These are phyloP conservation scores for Punctularia strigosozonata DNA, from an alignment of 768 basidiomycete genomes.

Conservation along the genomic window DNA sequence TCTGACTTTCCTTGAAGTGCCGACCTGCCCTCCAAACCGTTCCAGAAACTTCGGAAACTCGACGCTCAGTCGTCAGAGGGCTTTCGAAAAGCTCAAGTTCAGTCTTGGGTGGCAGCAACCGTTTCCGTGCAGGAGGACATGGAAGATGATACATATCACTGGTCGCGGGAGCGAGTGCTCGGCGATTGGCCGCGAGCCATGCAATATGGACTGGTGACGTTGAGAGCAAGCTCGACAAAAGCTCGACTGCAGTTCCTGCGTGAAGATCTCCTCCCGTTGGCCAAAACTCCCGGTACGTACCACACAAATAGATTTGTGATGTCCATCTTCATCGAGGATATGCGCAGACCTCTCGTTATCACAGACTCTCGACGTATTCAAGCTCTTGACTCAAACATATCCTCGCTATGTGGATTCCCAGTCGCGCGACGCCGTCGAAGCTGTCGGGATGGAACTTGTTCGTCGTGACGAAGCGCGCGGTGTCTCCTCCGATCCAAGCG, in stretches of 20 bases:
- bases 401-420: conserved; percentile 64
- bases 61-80: no score
- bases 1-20: no score
- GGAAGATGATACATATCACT: no score
- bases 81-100: no score
- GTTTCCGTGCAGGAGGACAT: no score
- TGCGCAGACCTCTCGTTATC: conserved; percentile 43
- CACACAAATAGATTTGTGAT: not conserved
- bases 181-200: conserved; percentile 44
- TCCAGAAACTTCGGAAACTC: no score
- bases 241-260: conserved; percentile 44
- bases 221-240: conserved; percentile 45
- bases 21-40: no score
- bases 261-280: conserved; percentile 48
- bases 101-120: no score
- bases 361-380: conserved; percentile 60
- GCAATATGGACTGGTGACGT: conserved; percentile 35
- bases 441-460: conserved; percentile 52
- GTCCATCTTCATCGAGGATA: conserved; percentile 2
- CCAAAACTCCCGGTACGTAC: conserved; percentile 42
- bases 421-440: conserved; percentile 64
- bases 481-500: conserved; percentile 24
- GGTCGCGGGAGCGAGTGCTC: conserved; percentile 44
- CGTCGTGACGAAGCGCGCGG: conserved; percentile 47
- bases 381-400: conserved; percentile 63